Percentiles rank a stretch among this genome's conserved stretches.
phyloP scores from a whole-genome alignment of 306 rosid genomes.

The Canavalia gladiata region DNA sequence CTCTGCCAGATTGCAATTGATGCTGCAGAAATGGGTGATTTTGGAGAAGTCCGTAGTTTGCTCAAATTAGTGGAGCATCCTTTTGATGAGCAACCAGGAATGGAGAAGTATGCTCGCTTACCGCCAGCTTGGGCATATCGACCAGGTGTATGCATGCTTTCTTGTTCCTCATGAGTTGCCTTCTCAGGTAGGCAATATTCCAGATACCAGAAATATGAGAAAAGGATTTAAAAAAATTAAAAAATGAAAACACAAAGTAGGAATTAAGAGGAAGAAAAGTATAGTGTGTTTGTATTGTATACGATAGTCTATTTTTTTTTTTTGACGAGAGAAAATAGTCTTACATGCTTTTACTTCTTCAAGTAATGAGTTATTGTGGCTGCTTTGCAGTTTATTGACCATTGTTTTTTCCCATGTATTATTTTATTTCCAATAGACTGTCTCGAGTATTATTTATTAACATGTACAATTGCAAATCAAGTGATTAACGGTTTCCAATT shows the following conservation, averaged over 20 bases:
- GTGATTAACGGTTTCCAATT: background rate
- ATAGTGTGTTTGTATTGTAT: slow-evolving; percentile 52
- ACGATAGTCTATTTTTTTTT: slow-evolving; percentile 30
- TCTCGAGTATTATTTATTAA: slow-evolving; percentile 1
- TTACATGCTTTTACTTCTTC: slow-evolving; percentile 28
- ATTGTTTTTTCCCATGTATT: background rate
- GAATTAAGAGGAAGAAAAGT: slow-evolving; percentile 31
- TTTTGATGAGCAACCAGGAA: slow-evolving; percentile 95
- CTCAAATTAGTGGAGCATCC: slow-evolving; percentile 91
- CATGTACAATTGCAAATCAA: background rate
- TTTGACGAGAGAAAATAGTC: slow-evolving; percentile 27
- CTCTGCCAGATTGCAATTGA: slow-evolving; percentile 97
- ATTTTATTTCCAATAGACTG: background rate
- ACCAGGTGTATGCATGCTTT: slow-evolving; percentile 98
- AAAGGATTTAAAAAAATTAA: slow-evolving; percentile 14
- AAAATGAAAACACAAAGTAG: slow-evolving; percentile 40
- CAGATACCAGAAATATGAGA: slow-evolving; percentile 42
- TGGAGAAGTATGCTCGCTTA: slow-evolving; percentile 97
- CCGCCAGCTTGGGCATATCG: slow-evolving; percentile 99
- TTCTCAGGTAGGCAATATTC: slow-evolving; percentile 37
- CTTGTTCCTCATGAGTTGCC: slow-evolving; percentile 87
- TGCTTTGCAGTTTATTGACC: slow-evolving; percentile 11
- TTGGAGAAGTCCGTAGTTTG: slow-evolving; percentile 77
- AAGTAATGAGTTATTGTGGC: slow-evolving; percentile 21
- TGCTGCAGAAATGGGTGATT: slow-evolving; percentile 95